Evolutionary conservation across 176 grass and related monocot genomes (phyloP).

Genomic region (Areca catechu): DNA sequence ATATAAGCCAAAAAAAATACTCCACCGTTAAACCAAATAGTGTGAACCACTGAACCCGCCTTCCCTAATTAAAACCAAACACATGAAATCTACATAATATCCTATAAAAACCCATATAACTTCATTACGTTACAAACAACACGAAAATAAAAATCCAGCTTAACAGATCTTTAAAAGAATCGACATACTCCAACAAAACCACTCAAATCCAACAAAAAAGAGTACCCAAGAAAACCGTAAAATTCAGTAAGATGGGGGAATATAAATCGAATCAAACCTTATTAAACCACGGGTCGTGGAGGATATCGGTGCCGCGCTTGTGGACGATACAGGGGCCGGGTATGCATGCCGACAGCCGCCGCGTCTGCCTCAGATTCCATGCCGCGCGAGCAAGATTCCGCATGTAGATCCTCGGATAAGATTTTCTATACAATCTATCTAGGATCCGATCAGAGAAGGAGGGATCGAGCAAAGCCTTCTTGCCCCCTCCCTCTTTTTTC

Average conservation of each 20-base stretch:
- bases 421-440: too few species aligned
- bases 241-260: background rate
- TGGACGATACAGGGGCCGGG: constrained; percentile 77
- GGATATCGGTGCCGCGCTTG: constrained; percentile 92
- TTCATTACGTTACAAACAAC: too few species aligned
- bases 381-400: constrained; percentile 44
- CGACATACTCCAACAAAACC: too few species aligned
- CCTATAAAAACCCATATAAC: too few species aligned
- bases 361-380: constrained; percentile 50
- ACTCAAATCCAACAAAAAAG: background rate
- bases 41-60: too few species aligned
- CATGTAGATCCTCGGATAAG: constrained; percentile 23
- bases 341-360: constrained; percentile 44
- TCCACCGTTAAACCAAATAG: too few species aligned
- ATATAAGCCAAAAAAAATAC: too few species aligned
- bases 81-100: too few species aligned
- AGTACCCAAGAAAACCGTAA: background rate
- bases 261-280: constrained; percentile 30
- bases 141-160: too few species aligned
- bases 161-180: too few species aligned
- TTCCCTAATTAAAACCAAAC: too few species aligned
- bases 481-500: background rate
- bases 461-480: background rate
- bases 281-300: constrained; percentile 89
- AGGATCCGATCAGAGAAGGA: constrained; percentile 8